Conservation (phyloP, 2,329 filamentous ascomycete genomes). For the Fusarium sp. region DNA sequence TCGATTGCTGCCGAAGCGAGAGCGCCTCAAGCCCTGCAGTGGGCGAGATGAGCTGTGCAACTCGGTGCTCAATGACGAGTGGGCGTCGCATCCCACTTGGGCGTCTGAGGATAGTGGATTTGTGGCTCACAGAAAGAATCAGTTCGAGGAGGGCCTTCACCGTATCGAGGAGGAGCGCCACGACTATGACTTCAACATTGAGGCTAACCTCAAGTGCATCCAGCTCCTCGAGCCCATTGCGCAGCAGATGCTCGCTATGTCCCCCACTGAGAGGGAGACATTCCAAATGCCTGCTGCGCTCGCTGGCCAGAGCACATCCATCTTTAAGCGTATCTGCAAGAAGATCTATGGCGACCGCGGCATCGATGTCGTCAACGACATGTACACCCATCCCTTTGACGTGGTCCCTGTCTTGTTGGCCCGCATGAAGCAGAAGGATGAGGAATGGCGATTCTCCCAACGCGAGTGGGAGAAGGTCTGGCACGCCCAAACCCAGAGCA, state of each 20-base stretch:
- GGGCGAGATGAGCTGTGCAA: slow-evolving; percentile 95
- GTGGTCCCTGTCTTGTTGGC: slow-evolving; percentile 91
- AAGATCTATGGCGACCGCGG: slow-evolving; percentile 96
- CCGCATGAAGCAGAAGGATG: slow-evolving; percentile 93
- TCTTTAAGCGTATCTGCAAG: slow-evolving; percentile 97
- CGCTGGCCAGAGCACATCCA: slow-evolving; percentile 93
- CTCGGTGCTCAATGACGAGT: slow-evolving; percentile 94
- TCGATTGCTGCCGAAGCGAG: slow-evolving; percentile 87
- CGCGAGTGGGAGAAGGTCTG: slow-evolving; percentile 99
- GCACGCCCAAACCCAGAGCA: slow-evolving; percentile 93
- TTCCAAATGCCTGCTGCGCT: slow-evolving; percentile 87
- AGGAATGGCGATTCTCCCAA: slow-evolving; percentile 97
- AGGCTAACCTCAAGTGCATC: slow-evolving; percentile 93
- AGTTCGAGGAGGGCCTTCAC: slow-evolving; percentile 92
- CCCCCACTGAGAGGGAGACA: slow-evolving; percentile 74
- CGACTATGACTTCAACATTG: slow-evolving; percentile 98
- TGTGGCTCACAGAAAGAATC: slow-evolving; percentile 96
- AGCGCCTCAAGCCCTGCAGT: slow-evolving; percentile 91
- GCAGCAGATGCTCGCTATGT: slow-evolving; percentile 87
- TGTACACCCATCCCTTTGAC: slow-evolving; percentile 85
- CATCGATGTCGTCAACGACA: slow-evolving; percentile 84
- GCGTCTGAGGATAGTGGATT: slow-evolving; percentile 98
- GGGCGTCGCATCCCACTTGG: slow-evolving; percentile 99
- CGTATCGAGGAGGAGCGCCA: slow-evolving; percentile 98
- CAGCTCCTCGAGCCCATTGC: slow-evolving; percentile 95